phyloP scores from a whole-genome alignment of 2,329 filamentous ascomycete genomes.

The Xylaria sp. region DNA sequence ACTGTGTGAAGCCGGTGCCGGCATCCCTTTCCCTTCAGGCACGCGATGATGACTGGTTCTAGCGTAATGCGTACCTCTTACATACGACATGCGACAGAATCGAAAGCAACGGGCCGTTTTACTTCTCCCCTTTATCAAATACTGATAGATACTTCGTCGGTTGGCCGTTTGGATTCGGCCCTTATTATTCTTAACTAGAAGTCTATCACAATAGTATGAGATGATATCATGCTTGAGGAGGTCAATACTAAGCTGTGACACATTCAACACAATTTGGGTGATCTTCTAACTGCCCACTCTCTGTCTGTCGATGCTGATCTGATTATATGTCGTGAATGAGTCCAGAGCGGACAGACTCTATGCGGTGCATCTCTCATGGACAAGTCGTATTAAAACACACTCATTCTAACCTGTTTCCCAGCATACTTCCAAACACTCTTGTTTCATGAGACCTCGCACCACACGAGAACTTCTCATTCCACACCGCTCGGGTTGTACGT shows the following conservation, averaged over 20 bases:
- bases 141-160: neutral
- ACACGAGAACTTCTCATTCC: neutral
- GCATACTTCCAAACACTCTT: neutral
- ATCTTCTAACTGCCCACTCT: neutral
- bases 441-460: constrained; percentile 1
- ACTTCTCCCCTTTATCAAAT: neutral
- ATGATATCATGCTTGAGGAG: neutral
- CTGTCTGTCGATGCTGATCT: neutral
- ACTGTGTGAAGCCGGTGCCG: neutral
- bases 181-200: constrained; percentile 16
- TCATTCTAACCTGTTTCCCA: neutral
- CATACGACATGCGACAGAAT: neutral
- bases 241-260: neutral
- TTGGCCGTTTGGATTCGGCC: constrained; percentile 19
- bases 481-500: neutral
- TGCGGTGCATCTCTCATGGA: neutral
- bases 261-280: neutral
- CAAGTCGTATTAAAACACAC: neutral
- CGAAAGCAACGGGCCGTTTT: constrained; percentile 24
- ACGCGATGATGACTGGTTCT: neutral
- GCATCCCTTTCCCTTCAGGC: neutral
- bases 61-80: neutral
- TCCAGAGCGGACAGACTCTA: neutral
- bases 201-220: neutral
- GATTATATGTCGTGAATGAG: neutral